Conservation (phyloP, 2,329 filamentous ascomycete species). For the Intubia oerlemansii region DNA sequence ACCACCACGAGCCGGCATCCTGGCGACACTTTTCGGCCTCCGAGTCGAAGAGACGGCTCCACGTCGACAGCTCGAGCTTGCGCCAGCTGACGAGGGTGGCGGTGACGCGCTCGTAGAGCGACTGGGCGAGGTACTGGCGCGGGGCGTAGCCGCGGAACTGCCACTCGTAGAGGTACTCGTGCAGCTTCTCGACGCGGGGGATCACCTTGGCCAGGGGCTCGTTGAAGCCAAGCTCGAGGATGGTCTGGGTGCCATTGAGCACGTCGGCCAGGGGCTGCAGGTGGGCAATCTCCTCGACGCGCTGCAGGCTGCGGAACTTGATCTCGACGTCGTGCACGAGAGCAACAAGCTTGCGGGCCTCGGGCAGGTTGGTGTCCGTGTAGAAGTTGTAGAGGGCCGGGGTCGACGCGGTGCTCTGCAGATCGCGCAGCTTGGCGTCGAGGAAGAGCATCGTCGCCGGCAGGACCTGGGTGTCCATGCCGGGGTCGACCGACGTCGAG, state of each 20-base stretch:
- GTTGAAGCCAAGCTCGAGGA: constrained; percentile 53
- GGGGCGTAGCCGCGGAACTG: constrained; percentile 72
- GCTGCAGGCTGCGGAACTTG: constrained; percentile 52
- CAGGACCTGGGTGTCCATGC: constrained; percentile 33
- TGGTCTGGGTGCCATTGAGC: constrained; percentile 47
- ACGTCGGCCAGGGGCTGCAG: constrained; percentile 67
- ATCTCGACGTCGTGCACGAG: constrained; percentile 47
- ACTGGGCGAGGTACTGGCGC: constrained; percentile 46
- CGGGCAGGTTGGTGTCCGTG: constrained; percentile 52
- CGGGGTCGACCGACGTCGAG: constrained; percentile 11
- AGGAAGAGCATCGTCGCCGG: constrained; percentile 45
- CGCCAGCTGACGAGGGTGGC: constrained; percentile 73
- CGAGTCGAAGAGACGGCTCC: constrained; percentile 71
- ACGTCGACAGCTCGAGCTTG: constrained; percentile 75
- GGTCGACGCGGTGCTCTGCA: constrained; percentile 3
- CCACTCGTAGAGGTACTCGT: constrained; percentile 79
- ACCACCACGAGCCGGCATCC: constrained; percentile 85
- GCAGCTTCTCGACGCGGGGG: constrained; percentile 70
- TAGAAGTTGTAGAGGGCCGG: constrained; percentile 63
- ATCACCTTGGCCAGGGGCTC: constrained; percentile 77
- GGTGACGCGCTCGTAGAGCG: constrained; percentile 59
- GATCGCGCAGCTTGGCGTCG: constrained; percentile 28
- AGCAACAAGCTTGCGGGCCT: constrained; percentile 51
- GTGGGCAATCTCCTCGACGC: constrained; percentile 41
- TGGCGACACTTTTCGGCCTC: constrained; percentile 57